Evolutionary conservation across 257 asterid species (phyloP), one percentile per base, ranked within the genome.

Genomic region (Nemophila menziesii): DNA sequence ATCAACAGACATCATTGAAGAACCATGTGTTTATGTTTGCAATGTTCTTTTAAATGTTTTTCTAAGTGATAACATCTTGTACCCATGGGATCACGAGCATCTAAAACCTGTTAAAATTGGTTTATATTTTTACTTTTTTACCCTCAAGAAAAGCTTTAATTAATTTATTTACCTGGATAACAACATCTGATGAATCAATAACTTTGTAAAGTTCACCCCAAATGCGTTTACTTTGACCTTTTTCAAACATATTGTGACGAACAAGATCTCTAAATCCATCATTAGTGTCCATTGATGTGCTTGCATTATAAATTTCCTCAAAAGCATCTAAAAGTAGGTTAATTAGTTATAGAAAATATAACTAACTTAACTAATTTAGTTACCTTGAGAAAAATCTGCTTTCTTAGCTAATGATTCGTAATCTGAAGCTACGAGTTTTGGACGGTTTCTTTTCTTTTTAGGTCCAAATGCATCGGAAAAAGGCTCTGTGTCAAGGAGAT

Each of bases 131-230:
- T 48, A 16, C 11, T 17, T 38, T 16, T 16, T 24, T 11, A 17
- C 14, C 17, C 16, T 13, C n/a, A 8, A 34, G 20, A 49, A 38
- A 41, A 16, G 44, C 16, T 24, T 21, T 20, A 0, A 48, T 29
- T n/a, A n/a, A n/a, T n/a, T n/a, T n/a, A n/a, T n/a, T n/a, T 54
- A 90, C 98, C 96, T 90, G 96, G 40, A 90, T 71, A 57, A 90
- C 87, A 52, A 85, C 92, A 69, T 90, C 96, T 7, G 98, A 89
- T 44, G 98, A 89, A 65, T 89, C 98, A n/a, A 89, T 70, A 41
- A 89, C 98, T 76, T 84, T 89, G 69, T 85, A 90, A 29, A 90
- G 94, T 65, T 90, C 98, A 55, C 98, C 94, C 98, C 98, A 90
- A 57, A 90, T 81, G 60, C 96, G 94, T 60, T 90, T 90, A 70